A percentile compares a stretch with the other conserved stretches of the same genome.
phyloP scores from a whole-genome alignment of 2,329 filamentous ascomycete species.

The Clarireedia hainanense region DNA sequence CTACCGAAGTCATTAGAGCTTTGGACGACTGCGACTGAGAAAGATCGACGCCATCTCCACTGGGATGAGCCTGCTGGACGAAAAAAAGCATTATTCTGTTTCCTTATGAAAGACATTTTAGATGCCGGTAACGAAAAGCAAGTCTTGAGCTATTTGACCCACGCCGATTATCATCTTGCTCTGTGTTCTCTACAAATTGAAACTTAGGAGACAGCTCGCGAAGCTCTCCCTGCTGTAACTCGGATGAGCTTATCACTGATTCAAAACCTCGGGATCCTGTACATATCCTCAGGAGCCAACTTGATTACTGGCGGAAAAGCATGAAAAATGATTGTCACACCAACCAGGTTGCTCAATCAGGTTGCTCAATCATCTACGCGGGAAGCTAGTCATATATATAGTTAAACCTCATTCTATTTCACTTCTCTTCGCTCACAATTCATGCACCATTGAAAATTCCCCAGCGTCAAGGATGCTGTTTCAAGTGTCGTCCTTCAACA shows the following conservation, averaged over 20 bases:
- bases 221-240: constrained; percentile 1
- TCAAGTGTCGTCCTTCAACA: constrained; percentile 2
- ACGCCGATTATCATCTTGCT: constrained; percentile 2
- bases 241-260: constrained; percentile 3
- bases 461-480: constrained; percentile 3
- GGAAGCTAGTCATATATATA: neutral
- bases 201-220: constrained; percentile 4
- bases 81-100: constrained; percentile 5
- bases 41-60: constrained; percentile 2
- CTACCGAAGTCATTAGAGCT: neutral
- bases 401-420: neutral
- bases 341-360: neutral
- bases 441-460: constrained; percentile 1
- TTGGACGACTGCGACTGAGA: neutral
- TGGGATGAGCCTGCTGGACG: constrained; percentile 2
- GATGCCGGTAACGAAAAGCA: neutral
- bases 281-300: neutral
- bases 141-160: neutral
- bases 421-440: constrained; percentile 1
- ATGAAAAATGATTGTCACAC: neutral
- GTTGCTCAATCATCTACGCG: neutral
- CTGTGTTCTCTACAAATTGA: constrained; percentile 3
- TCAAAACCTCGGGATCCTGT: neutral
- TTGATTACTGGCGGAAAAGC: neutral
- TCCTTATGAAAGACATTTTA: constrained; percentile 1